Conservation (phyloP, 1,284 basidiomycete species). For the Cryptococcus sp. region DNA sequence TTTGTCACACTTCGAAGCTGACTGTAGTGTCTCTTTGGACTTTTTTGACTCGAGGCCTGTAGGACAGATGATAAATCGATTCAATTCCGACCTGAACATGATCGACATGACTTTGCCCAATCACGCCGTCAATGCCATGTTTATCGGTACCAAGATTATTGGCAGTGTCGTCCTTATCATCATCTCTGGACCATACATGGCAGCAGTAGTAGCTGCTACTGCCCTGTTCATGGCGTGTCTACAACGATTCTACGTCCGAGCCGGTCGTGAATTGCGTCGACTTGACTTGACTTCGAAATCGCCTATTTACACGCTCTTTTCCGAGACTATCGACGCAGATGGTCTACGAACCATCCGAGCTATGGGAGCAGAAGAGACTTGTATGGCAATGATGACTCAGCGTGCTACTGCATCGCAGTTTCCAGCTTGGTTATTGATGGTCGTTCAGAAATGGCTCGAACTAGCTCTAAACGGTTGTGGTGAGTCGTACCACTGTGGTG, state of each 20-base stretch:
- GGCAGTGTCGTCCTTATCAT: conserved; percentile 12
- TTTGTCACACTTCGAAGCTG: not conserved
- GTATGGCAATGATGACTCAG: conserved; percentile 9
- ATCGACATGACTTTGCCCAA: conserved; percentile 19
- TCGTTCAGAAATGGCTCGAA: conserved; percentile 17
- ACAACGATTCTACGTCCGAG: conserved; percentile 21
- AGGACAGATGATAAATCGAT: conserved; percentile 19
- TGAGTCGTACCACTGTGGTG: not conserved
- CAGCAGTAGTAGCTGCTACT: conserved; percentile 10
- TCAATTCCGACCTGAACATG: conserved; percentile 19
- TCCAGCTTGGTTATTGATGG: conserved; percentile 18
- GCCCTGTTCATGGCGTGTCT: conserved; percentile 7
- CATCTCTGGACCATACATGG: conserved; percentile 15
- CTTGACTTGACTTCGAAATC: conserved; percentile 17
- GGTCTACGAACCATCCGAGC: conserved; percentile 19
- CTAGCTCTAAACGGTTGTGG: conserved; percentile 13
- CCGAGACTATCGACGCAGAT: conserved; percentile 18
- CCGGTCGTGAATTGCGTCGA: conserved; percentile 16
- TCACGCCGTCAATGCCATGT: conserved; percentile 14
- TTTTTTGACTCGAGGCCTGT: conserved; percentile 8
- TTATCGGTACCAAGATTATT: conserved; percentile 3
- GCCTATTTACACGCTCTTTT: conserved; percentile 19
- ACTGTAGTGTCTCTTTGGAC: conserved; percentile 4
- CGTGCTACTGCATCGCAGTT: conserved; percentile 13
- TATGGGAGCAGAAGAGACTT: conserved; percentile 11